Evolutionary conservation across 805 yeast genomes (phyloP).

Genomic region (Candida silvatica): DNA sequence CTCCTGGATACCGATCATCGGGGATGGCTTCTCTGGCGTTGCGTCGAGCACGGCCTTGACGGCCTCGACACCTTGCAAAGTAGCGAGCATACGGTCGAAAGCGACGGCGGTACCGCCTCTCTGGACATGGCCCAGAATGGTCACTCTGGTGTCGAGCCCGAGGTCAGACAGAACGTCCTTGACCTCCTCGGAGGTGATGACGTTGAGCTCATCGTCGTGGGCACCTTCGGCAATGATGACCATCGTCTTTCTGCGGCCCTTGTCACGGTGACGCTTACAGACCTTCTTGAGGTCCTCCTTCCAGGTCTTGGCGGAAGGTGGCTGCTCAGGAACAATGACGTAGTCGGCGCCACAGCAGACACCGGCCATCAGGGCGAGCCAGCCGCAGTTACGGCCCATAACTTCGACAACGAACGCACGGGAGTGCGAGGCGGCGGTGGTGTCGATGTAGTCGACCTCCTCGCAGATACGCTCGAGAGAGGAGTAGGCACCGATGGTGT

Average conservation of each 20-base stretch:
- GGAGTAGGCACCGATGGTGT: slow-evolving; percentile 78
- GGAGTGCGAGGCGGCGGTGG: slow-evolving; percentile 77
- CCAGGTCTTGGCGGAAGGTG: slow-evolving; percentile 60
- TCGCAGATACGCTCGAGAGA: slow-evolving; percentile 67
- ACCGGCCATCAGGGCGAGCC: slow-evolving; percentile 80
- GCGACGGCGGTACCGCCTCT: slow-evolving; percentile 82
- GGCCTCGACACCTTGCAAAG: slow-evolving; percentile 78
- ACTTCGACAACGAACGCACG: slow-evolving; percentile 81
- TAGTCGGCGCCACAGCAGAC: slow-evolving; percentile 74
- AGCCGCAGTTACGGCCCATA: slow-evolving; percentile 88
- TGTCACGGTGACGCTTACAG: slow-evolving; percentile 52
- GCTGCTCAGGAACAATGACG: slow-evolving; percentile 73
- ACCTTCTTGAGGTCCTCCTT: slow-evolving; percentile 56
- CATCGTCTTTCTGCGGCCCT: slow-evolving; percentile 71
- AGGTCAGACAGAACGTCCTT: slow-evolving; percentile 54
- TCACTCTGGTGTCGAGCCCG: slow-evolving; percentile 71
- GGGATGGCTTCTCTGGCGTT: slow-evolving; percentile 67
- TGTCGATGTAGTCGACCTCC: slow-evolving; percentile 73
- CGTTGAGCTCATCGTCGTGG: slow-evolving; percentile 56
- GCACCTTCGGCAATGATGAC: slow-evolving; percentile 86
- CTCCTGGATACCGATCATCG: slow-evolving; percentile 68
- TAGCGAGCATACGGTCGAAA: slow-evolving; percentile 61
- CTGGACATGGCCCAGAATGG: slow-evolving; percentile 75
- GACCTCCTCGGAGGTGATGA: slow-evolving; percentile 59
- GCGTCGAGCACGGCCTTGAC: slow-evolving; percentile 64